Evolutionary conservation across 2,329 filamentous ascomycete species (phyloP).

Genomic region (Trichophyton mentagrophytes): DNA sequence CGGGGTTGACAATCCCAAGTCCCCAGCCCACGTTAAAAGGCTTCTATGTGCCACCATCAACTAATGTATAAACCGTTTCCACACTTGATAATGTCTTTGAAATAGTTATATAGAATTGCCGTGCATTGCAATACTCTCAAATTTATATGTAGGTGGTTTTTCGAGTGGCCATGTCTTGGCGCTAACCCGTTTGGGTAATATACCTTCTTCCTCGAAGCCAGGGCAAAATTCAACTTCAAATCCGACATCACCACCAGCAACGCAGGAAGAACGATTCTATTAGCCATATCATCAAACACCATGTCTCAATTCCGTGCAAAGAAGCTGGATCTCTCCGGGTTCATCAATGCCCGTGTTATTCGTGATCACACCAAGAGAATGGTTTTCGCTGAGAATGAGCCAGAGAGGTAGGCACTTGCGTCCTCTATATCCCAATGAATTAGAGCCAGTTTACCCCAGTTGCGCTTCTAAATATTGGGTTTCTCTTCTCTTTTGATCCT

Average conservation of each 20-base stretch:
- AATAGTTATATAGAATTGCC: no score
- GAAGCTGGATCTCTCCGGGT: slow-evolving; percentile 79
- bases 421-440: background rate
- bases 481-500: background rate
- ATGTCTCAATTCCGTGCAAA: slow-evolving; percentile 84
- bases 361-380: slow-evolving; percentile 96
- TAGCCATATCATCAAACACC: slow-evolving; percentile 17
- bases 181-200: slow-evolving; percentile 10
- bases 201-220: background rate
- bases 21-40: no score
- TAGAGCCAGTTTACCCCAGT: background rate
- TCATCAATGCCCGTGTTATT: slow-evolving; percentile 72
- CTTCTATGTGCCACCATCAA: no score
- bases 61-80: no score
- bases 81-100: no score
- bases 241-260: background rate
- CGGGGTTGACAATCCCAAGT: no score
- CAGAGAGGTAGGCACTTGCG: slow-evolving; percentile 57
- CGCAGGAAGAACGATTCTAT: background rate
- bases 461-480: background rate
- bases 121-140: background rate
- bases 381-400: slow-evolving; percentile 74
- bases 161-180: background rate
- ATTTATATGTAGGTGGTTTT: background rate
- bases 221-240: background rate